A percentile compares a stretch with the other conserved stretches of the same genome.
Conservation (phyloP, 805 yeast genomes). For the Spathaspora hagerdaliae region DNA sequence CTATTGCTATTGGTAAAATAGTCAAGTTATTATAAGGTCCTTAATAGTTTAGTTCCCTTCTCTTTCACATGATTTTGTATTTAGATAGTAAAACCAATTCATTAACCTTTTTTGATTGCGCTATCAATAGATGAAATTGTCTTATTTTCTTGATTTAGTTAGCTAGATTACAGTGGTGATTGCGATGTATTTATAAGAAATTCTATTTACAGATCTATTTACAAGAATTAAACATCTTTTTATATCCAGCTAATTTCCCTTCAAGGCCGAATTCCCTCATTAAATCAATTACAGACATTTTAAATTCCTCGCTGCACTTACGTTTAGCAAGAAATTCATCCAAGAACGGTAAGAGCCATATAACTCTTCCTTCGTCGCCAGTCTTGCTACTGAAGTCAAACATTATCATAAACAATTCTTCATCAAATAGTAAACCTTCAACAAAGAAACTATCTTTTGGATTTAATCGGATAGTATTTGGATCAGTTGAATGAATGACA, state of each 20-base stretch:
- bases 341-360: slow-evolving; percentile 34
- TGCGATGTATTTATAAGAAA: not conserved
- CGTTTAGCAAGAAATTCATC: slow-evolving; percentile 14
- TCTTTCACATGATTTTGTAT: not conserved
- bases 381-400: slow-evolving; percentile 20
- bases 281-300: not conserved
- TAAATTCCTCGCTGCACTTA: not conserved
- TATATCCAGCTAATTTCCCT: slow-evolving; percentile 3
- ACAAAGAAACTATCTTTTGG: slow-evolving; percentile 5
- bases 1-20: slow-evolving; percentile 98
- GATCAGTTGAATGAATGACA: slow-evolving; percentile 19
- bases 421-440: slow-evolving; percentile 14
- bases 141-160: too few species aligned
- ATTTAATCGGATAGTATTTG: slow-evolving; percentile 4
- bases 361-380: slow-evolving; percentile 27
- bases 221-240: not conserved
- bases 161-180: too few species aligned
- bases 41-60: not conserved
- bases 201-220: not conserved
- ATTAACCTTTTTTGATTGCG: too few species aligned
- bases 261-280: slow-evolving; percentile 2
- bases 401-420: slow-evolving; percentile 17
- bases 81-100: not conserved
- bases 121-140: too few species aligned
- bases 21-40: slow-evolving; percentile 66